Conservation (phyloP, 495 filamentous ascomycete genomes). For the Lepidopterella palustris region DNA sequence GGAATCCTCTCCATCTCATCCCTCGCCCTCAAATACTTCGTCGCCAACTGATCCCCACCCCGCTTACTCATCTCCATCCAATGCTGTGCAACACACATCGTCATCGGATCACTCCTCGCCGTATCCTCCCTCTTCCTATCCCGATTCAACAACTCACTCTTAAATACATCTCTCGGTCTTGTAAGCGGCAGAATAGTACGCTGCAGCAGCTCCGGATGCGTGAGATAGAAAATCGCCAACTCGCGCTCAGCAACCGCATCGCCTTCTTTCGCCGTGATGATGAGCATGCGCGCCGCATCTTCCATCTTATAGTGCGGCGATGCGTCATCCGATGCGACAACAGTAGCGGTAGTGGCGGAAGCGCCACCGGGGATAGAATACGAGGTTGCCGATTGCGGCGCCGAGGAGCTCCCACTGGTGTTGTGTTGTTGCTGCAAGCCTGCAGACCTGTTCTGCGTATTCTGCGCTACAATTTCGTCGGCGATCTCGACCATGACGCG, state of each 20-base stretch:
- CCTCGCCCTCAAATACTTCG: slow-evolving; percentile 72
- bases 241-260: slow-evolving; percentile 90
- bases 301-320: slow-evolving; percentile 57
- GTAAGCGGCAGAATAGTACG: slow-evolving; percentile 78
- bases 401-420: background rate
- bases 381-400: background rate
- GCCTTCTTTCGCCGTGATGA: slow-evolving; percentile 90
- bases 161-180: slow-evolving; percentile 84
- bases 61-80: slow-evolving; percentile 93
- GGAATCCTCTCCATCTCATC: slow-evolving; percentile 51
- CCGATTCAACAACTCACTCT: slow-evolving; percentile 76
- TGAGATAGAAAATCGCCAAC: slow-evolving; percentile 89
- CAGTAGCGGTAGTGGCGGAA: background rate
- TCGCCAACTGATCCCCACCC: slow-evolving; percentile 82
- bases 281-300: slow-evolving; percentile 87
- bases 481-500: slow-evolving; percentile 84
- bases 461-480: slow-evolving; percentile 61
- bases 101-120: slow-evolving; percentile 71
- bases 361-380: background rate
- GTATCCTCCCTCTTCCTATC: slow-evolving; percentile 46
- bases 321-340: slow-evolving; percentile 22
- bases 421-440: slow-evolving; percentile 29
- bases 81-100: slow-evolving; percentile 94
- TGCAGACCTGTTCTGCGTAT: slow-evolving; percentile 48
- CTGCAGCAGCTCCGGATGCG: slow-evolving; percentile 81